Conservation (phyloP, 208 protist genomes). For the Borovskyia barvae region DNA sequence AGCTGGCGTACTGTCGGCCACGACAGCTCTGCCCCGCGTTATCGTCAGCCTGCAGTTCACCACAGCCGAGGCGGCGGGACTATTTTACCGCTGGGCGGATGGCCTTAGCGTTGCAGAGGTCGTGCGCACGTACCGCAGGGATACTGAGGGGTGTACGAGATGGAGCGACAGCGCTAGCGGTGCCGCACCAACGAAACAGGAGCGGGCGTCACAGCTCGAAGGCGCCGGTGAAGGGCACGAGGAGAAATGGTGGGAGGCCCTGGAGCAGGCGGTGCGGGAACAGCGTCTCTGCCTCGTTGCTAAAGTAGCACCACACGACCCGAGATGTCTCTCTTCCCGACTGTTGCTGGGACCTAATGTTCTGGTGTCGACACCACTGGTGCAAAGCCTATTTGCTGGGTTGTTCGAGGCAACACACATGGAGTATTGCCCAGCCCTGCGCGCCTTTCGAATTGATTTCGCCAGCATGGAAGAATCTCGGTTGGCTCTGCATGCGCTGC, state of each 20-base stretch:
- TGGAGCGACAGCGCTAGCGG: background rate
- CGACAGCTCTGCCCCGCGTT: constrained; percentile 8
- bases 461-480: constrained; percentile 24
- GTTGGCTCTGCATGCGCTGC: constrained; percentile 57
- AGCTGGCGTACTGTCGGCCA: background rate
- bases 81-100: constrained; percentile 35
- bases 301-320: constrained; percentile 40
- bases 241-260: constrained; percentile 13
- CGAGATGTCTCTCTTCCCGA: constrained; percentile 8
- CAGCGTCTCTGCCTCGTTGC: constrained; percentile 6
- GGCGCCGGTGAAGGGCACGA: background rate
- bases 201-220: background rate
- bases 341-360: constrained; percentile 58
- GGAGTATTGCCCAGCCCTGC: constrained; percentile 25
- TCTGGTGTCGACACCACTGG: constrained; percentile 59
- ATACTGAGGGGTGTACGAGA: too few relatives aligned
- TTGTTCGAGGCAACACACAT: constrained; percentile 52
- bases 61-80: constrained; percentile 35
- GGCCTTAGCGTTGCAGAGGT: constrained; percentile 5
- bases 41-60: constrained; percentile 67
- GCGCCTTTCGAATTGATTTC: constrained; percentile 51
- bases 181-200: background rate
- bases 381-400: constrained; percentile 54
- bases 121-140: constrained; percentile 8
- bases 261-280: background rate